phyloP scores from a whole-genome alignment of 2,329 filamentous ascomycete species.

The Fusarium vanettenii region DNA sequence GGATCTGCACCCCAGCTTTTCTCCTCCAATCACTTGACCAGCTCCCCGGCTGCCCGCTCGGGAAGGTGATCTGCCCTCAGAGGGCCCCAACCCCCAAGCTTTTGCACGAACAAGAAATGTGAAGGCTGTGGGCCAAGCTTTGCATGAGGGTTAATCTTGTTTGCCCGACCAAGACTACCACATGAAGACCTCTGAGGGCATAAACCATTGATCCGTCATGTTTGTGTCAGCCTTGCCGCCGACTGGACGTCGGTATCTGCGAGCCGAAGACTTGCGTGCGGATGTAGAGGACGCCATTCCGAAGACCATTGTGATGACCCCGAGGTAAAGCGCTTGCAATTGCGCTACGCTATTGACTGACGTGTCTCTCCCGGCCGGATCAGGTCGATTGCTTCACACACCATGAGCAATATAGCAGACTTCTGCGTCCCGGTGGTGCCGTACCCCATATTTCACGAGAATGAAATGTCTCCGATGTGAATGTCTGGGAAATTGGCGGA shows the following conservation, averaged over 20 bases:
- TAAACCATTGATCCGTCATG: not conserved
- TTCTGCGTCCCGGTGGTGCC: not conserved
- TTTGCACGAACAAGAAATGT: slow-evolving; percentile 6
- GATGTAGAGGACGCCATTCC: not conserved
- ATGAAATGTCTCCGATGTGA: not conserved
- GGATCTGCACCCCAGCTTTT: slow-evolving; percentile 41
- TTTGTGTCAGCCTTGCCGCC: not conserved
- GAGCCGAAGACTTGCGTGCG: not conserved
- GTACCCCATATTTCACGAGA: not conserved
- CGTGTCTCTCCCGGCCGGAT: not conserved
- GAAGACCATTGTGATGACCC: not conserved
- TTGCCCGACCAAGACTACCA: not conserved
- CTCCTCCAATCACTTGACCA: slow-evolving; percentile 33
- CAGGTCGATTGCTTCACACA: not conserved
- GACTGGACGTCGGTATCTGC: not conserved
- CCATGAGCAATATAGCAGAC: not conserved
- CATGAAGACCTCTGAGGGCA: not conserved
- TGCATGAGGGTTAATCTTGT: not conserved
- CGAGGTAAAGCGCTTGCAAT: not conserved
- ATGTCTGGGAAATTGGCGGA: not conserved
- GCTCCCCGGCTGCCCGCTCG: slow-evolving; percentile 29
- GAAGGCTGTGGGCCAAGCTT: not conserved
- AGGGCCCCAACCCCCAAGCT: not conserved
- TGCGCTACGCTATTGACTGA: not conserved
- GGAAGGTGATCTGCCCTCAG: slow-evolving; percentile 25